These are phyloP conservation scores for Wallacemonas sp. DNA, from an alignment of 208 protist species.

Conservation along the genomic window DNA sequence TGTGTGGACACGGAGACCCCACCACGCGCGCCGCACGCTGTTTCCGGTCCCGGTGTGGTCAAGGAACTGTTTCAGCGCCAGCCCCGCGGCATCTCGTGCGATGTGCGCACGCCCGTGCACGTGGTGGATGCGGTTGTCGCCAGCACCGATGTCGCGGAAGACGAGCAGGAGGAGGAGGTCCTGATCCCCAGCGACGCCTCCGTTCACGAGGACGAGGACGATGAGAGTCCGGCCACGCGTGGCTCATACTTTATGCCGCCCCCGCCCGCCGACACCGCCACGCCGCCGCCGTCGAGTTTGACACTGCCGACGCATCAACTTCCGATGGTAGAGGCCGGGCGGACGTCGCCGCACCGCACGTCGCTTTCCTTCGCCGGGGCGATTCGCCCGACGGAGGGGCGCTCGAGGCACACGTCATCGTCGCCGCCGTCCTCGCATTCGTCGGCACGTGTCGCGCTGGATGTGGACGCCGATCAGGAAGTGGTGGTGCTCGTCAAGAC, in stretches of 20 bases:
- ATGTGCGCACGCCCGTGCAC: background rate
- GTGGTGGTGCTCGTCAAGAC: background rate
- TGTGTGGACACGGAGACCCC: background rate
- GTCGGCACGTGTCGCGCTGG: background rate
- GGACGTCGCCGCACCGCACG: background rate
- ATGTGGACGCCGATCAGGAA: background rate
- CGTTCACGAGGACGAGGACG: background rate
- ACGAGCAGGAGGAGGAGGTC: background rate
- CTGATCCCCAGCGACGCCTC: slow-evolving; percentile 3
- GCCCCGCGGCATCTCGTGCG: slow-evolving; percentile 15
- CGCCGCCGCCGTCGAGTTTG: slow-evolving; percentile 6
- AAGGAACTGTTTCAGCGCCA: slow-evolving; percentile 18
- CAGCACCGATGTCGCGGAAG: background rate
- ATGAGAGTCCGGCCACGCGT: background rate
- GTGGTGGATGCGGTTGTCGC: background rate
- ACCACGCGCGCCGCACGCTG: background rate
- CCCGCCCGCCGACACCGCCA: slow-evolving; percentile 9
- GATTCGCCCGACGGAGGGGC: background rate
- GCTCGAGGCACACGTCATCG: background rate
- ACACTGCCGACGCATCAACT: slow-evolving; percentile 10
- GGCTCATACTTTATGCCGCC: background rate
- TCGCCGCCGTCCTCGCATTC: background rate
- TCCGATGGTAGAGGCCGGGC: background rate
- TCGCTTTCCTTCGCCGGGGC: slow-evolving; percentile 1
- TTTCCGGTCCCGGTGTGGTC: background rate